Evolutionary conservation across 2,329 filamentous ascomycete species (phyloP).

Genomic region (Emmonsiellopsis sp.): DNA sequence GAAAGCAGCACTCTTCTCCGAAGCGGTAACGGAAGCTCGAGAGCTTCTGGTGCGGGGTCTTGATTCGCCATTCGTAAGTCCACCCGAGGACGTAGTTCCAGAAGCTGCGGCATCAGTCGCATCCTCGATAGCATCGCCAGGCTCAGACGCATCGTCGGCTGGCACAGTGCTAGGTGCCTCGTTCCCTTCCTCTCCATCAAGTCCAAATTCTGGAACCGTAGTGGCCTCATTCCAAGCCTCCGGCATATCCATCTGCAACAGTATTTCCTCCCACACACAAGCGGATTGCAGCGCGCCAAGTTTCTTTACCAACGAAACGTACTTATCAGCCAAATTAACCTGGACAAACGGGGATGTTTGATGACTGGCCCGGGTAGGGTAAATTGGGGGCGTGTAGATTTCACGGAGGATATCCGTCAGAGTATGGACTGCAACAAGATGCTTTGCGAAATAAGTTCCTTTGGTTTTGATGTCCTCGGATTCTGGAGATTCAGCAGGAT

Average conservation of each 20-base stretch:
- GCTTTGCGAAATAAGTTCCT: constrained; percentile 71
- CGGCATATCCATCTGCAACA: constrained; percentile 64
- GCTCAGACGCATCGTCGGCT: constrained; percentile 13
- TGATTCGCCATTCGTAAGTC: constrained; percentile 6
- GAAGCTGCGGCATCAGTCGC: constrained; percentile 2
- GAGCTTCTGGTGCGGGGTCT: constrained; percentile 13
- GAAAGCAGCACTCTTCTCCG: constrained; percentile 37
- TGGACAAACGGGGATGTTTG: constrained; percentile 58
- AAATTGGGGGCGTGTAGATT: constrained; percentile 57
- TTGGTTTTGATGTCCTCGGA: constrained; percentile 36
- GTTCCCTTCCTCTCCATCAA: constrained; percentile 33
- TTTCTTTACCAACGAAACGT: constrained; percentile 60
- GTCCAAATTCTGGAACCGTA: constrained; percentile 29
- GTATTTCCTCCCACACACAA: constrained; percentile 76
- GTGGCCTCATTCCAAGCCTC: constrained; percentile 44
- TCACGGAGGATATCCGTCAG: constrained; percentile 66
- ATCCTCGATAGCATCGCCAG: constrained; percentile 12
- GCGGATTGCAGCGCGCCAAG: constrained; percentile 70
- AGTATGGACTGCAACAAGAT: constrained; percentile 65
- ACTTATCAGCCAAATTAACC: constrained; percentile 78
- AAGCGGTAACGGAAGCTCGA: constrained; percentile 10
- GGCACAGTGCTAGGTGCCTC: constrained; percentile 18
- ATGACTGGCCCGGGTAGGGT: constrained; percentile 52
- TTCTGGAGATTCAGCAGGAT: constrained; percentile 12
- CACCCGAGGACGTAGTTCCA: constrained; percentile 8